These are phyloP conservation scores for Hordeum vulgare DNA, from an alignment of 176 grass and related monocot genomes.

Conservation along the genomic window MorexV3_pseudomolecules_assembly NC_058522.1:1970369-1970868, in stretches of 20 bases:
- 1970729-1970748: slow-evolving; percentile 53
- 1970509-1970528: neutral
- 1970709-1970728: slow-evolving; percentile 43
- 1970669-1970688: slow-evolving; percentile 18
- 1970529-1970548: too few relatives aligned
- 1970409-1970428: slow-evolving; percentile 19
- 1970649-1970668: neutral
- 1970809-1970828: neutral
- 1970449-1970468: slow-evolving; percentile 56
- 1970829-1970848: neutral
- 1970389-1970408: slow-evolving; percentile 38
- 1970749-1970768: slow-evolving; percentile 40
- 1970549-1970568: neutral
- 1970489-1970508: neutral
- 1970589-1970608: slow-evolving; percentile 34
- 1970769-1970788: slow-evolving; percentile 50
- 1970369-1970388: slow-evolving; percentile 51
- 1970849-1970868: neutral
- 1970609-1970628: neutral
- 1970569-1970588: slow-evolving; percentile 20
- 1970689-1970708: slow-evolving; percentile 42
- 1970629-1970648: neutral
- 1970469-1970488: neutral
- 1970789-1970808: slow-evolving; percentile 29
- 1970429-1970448: slow-evolving; percentile 57